These are phyloP conservation scores for Botryobasidium botryosum DNA, from an alignment of 768 basidiomycete species.

Conservation along the genomic window DNA sequence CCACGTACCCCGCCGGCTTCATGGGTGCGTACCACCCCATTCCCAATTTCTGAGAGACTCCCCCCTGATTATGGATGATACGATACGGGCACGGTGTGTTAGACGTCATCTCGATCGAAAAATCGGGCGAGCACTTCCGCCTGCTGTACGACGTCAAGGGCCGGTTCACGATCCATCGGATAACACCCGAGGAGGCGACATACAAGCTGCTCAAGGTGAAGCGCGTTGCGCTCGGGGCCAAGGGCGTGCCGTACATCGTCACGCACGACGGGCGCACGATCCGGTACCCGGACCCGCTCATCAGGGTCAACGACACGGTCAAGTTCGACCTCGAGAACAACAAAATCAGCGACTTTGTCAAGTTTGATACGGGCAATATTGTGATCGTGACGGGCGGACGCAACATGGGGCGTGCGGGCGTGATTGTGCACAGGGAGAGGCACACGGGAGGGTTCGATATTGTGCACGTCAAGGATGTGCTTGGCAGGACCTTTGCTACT, in stretches of 20 bases:
- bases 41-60: neutral
- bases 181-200: slow-evolving; percentile 89
- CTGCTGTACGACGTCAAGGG: slow-evolving; percentile 99
- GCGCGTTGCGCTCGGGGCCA: slow-evolving; percentile 77
- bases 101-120: slow-evolving; percentile 97
- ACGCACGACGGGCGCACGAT: slow-evolving; percentile 99
- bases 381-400: slow-evolving; percentile 97
- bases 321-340: slow-evolving; percentile 90
- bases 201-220: slow-evolving; percentile 96
- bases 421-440: slow-evolving; percentile 92
- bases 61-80: neutral
- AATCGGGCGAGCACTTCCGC: slow-evolving; percentile 98
- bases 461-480: slow-evolving; percentile 88
- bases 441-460: slow-evolving; percentile 98
- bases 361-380: slow-evolving; percentile 95
- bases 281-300: slow-evolving; percentile 93
- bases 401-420: slow-evolving; percentile 98
- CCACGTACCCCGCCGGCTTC: slow-evolving; percentile 94
- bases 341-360: slow-evolving; percentile 81
- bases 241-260: slow-evolving; percentile 92
- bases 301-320: slow-evolving; percentile 94
- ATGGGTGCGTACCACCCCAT: slow-evolving; percentile 45
- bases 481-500: slow-evolving; percentile 93
- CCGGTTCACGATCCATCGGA: slow-evolving; percentile 98
- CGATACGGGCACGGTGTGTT: no score